phyloP scores from a whole-genome alignment of 2,329 filamentous ascomycete genomes.

The Pseudopyricularia javanii region DNA sequence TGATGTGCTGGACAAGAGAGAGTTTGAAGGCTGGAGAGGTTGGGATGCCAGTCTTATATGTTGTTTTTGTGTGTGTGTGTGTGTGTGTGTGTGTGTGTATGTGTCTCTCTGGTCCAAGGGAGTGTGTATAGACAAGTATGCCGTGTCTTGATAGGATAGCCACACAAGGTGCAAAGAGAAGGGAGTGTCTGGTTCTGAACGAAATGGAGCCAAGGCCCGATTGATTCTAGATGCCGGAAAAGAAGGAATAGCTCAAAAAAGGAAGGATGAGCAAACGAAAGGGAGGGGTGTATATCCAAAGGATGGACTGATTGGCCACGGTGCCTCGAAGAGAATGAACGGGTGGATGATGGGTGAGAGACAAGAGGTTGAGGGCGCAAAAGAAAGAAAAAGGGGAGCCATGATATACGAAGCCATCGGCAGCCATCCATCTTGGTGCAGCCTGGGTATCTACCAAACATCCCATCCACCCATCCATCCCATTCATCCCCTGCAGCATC shows the following conservation, averaged over 20 bases:
- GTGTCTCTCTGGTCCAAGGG: too few species aligned
- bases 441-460: too few species aligned
- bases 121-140: slow-evolving; percentile 10
- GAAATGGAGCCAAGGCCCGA: background rate
- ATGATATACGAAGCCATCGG: slow-evolving; percentile 3
- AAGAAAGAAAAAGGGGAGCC: background rate
- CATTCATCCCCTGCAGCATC: background rate
- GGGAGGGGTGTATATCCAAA: slow-evolving; percentile 2
- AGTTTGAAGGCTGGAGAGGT: background rate
- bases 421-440: background rate
- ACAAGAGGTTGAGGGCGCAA: background rate
- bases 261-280: slow-evolving; percentile 4
- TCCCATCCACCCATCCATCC: too few species aligned
- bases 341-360: background rate
- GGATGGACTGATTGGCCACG: slow-evolving; percentile 10
- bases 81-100: too few species aligned
- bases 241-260: background rate
- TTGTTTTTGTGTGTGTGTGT: too few species aligned
- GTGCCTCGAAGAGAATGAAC: slow-evolving; percentile 4
- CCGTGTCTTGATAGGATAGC: background rate
- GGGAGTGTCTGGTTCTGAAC: background rate
- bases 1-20: slow-evolving; percentile 1
- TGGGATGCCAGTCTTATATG: slow-evolving; percentile 1
- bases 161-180: background rate
- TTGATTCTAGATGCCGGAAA: slow-evolving; percentile 2